A percentile compares a stretch with the other conserved stretches of the same genome.
These are phyloP conservation scores for Beauveria brongniartii DNA, from an alignment of 2,329 filamentous ascomycete genomes.

Conservation along the genomic window DNA sequence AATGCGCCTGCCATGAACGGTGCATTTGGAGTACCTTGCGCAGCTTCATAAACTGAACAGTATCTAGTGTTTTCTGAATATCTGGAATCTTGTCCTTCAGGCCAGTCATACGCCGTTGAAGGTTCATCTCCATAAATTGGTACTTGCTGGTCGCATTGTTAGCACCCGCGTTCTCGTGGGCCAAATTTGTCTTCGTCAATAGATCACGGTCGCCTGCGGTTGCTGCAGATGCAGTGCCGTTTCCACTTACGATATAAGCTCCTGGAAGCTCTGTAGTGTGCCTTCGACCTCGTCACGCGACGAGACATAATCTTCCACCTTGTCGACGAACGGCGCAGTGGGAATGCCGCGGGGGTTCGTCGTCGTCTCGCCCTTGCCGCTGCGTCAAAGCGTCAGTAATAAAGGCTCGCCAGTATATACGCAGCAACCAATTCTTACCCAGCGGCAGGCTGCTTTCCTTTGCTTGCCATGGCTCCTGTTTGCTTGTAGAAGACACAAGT, in stretches of 20 bases:
- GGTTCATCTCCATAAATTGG: constrained; percentile 97
- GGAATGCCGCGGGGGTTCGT: constrained; percentile 81
- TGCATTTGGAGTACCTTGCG: constrained; percentile 47
- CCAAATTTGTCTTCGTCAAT: not conserved
- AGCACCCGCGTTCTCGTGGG: not conserved
- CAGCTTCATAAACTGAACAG: constrained; percentile 74
- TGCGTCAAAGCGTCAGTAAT: constrained; percentile 9
- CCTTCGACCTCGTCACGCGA: constrained; percentile 71
- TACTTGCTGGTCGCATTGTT: constrained; percentile 63
- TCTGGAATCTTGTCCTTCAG: constrained; percentile 94
- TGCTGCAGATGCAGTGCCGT: not conserved
- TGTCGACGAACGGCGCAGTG: constrained; percentile 76
- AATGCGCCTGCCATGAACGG: not conserved
- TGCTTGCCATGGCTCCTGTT: constrained; percentile 30
- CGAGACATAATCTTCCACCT: constrained; percentile 79
- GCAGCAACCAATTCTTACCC: constrained; percentile 21
- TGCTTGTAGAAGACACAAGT: constrained; percentile 15
- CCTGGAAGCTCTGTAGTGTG: constrained; percentile 76
- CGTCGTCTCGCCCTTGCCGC: constrained; percentile 39
- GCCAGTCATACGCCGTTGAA: constrained; percentile 71
- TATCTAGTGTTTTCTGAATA: constrained; percentile 91
- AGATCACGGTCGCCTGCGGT: not conserved
- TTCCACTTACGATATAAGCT: constrained; percentile 75
- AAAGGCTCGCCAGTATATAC: too few species aligned
- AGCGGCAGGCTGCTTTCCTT: constrained; percentile 29